These are phyloP conservation scores for Buxus sempervirens DNA, from an alignment of 164 flowering plant species.

Conservation along the genomic window DNA sequence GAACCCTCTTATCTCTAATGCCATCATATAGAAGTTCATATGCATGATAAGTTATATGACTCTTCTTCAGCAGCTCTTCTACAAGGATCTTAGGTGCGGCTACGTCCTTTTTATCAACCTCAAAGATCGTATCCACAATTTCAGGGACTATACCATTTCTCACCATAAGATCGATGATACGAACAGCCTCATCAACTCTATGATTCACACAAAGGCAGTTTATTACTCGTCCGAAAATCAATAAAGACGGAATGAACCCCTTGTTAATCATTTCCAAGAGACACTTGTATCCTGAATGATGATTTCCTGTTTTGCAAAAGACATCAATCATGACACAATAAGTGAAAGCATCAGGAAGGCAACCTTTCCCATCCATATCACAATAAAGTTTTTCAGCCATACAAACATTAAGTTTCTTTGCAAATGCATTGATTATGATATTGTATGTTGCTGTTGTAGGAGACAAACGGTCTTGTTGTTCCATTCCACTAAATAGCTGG, in stretches of 20 bases:
- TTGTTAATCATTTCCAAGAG: constrained; percentile 49
- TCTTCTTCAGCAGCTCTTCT: constrained; percentile 72
- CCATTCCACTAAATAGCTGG: constrained; percentile 52
- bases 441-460: constrained; percentile 65
- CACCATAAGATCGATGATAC: constrained; percentile 68
- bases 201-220: constrained; percentile 68
- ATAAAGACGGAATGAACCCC: constrained; percentile 62
- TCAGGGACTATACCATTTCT: constrained; percentile 71
- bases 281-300: constrained; percentile 43
- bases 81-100: constrained; percentile 90
- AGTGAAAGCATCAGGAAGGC: constrained; percentile 59
- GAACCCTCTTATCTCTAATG: constrained; percentile 65
- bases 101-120: constrained; percentile 65
- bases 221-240: constrained; percentile 71
- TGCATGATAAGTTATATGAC: constrained; percentile 59
- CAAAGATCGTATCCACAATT: constrained; percentile 66
- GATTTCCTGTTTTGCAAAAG: constrained; percentile 64
- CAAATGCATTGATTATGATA: constrained; percentile 66
- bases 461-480: constrained; percentile 30
- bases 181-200: constrained; percentile 67
- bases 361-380: constrained; percentile 53
- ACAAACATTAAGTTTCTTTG: constrained; percentile 45
- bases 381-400: constrained; percentile 52
- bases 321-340: constrained; percentile 76
- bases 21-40: constrained; percentile 80